phyloP scores from a whole-genome alignment of 805 yeast species.

The Debaryomyces maramus region DNA sequence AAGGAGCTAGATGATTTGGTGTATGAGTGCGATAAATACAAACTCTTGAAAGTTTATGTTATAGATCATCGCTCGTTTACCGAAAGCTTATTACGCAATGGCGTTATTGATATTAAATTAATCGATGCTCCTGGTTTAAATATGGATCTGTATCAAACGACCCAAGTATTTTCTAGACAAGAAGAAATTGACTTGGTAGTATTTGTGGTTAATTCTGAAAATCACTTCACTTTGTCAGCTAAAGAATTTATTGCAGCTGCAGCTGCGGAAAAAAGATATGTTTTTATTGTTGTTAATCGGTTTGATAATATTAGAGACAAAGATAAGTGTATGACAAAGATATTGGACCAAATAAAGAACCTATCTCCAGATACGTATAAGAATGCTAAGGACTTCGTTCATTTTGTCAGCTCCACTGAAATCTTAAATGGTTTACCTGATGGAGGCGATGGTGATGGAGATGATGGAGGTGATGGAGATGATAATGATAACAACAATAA shows the following conservation, averaged over 20 bases:
- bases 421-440: conserved; percentile 39
- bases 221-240: conserved; percentile 91
- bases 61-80: conserved; percentile 69
- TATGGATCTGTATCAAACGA: conserved; percentile 89
- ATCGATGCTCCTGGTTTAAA: conserved; percentile 98
- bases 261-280: conserved; percentile 85
- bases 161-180: conserved; percentile 92
- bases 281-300: conserved; percentile 90
- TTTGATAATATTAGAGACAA: conserved; percentile 86
- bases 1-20: conserved; percentile 67
- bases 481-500: conserved; percentile 30
- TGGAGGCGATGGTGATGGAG: conserved; percentile 33
- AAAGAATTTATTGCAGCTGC: conserved; percentile 90
- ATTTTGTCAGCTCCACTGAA: conserved; percentile 75
- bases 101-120: conserved; percentile 85
- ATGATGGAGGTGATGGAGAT: conserved; percentile 31
- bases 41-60: conserved; percentile 77
- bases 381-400: conserved; percentile 87
- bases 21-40: conserved; percentile 66
- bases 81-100: conserved; percentile 77
- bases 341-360: conserved; percentile 79
- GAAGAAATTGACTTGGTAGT: conserved; percentile 96
- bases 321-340: conserved; percentile 70
- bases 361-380: conserved; percentile 91
- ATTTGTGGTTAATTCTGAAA: conserved; percentile 94